These are phyloP conservation scores for Marchantia polymorpha DNA, from an alignment of 225 moss, liverwort and hornwort genomes.

Conservation along the genomic window DNA sequence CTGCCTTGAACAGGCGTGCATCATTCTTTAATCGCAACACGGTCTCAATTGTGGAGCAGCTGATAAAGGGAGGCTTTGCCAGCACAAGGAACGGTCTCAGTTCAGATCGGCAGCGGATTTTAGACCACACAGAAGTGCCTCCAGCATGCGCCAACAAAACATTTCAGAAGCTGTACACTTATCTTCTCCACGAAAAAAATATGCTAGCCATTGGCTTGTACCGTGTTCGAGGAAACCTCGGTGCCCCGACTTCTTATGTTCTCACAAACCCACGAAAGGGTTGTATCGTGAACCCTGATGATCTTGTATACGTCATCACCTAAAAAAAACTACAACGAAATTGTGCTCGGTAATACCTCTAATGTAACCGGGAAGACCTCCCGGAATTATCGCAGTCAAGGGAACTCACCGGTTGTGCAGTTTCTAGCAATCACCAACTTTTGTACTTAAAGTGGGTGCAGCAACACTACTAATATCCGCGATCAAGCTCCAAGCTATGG, in stretches of 20 bases:
- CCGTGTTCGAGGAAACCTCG: constrained; percentile 64
- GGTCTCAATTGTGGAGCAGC: constrained; percentile 69
- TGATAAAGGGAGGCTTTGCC: constrained; percentile 57
- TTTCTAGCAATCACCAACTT: too few relatives aligned
- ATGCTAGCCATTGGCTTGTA: constrained; percentile 71
- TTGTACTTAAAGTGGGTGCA: too few relatives aligned
- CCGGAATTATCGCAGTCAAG: too few relatives aligned
- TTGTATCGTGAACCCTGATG: constrained; percentile 68
- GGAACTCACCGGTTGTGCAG: too few relatives aligned
- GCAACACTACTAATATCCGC: too few relatives aligned
- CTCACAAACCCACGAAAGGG: constrained; percentile 72
- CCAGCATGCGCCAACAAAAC: constrained; percentile 51
- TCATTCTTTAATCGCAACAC: constrained; percentile 85
- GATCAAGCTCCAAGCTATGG: too few relatives aligned
- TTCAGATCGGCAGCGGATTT: constrained; percentile 41
- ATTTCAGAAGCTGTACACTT: constrained; percentile 64
- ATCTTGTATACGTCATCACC: constrained; percentile 55
- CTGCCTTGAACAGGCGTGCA: constrained; percentile 50
- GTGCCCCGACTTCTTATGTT: constrained; percentile 77
- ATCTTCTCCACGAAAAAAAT: constrained; percentile 51
- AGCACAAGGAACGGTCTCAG: constrained; percentile 36
- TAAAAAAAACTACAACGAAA: constrained; percentile 21
- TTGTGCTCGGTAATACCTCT: background rate
- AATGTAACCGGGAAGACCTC: background rate
- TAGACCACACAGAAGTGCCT: constrained; percentile 62